Base-by-base conservation (phyloP, 2,329 filamentous ascomycete genomes). In the Aspergillus fischeri region DNA sequence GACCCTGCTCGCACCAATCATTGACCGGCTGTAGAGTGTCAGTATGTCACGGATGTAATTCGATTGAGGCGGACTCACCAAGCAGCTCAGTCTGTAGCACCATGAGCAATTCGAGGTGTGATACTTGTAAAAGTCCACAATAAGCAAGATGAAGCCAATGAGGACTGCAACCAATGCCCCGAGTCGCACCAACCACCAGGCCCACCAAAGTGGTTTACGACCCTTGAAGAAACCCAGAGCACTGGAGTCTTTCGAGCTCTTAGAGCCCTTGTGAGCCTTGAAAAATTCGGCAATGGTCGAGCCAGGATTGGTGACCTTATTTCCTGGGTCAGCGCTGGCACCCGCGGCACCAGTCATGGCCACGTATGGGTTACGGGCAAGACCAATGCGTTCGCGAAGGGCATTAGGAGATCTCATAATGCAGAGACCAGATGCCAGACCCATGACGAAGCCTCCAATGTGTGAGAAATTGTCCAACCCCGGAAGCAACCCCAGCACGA, bases 391-490 rank as follows among this genome's bases (percentile, higher is more conserved):
- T 57, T 87, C 81, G 35, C 92, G 86, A 21, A 97, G 81, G 1
- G 86, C 81, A 62, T 92, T 90, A 1, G 94, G 94, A 3, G 92
- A 97, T 70, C 93, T 92, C 60, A 99, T 80, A 28, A 99, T 81
- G 60, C 88, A 95, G 52, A 97, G 81, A 11, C 94, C 94, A 1
- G 97, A 83, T 0, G 88, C 88, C 6, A 99, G 77, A 1, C 94
- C 94, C 86, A 96, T 96, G 52, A 96, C 76, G 73, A 97, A 97
- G 1, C 94, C 94, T 54, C 94, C 94, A 60, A 99, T 97, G 65
- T 99, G 94, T 17, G 91, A 90, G 74, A 97, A 99, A 75, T 99
- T 99, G 79, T 99, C 94, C 49, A 99, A 77, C 8, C 92, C 93
- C 0, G 94, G 94, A 1, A 99, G 82, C 3, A 99, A 82, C 35